Conservation (phyloP, 1,284 basidiomycete genomes). For the Apiotrichum gamsii region DNA sequence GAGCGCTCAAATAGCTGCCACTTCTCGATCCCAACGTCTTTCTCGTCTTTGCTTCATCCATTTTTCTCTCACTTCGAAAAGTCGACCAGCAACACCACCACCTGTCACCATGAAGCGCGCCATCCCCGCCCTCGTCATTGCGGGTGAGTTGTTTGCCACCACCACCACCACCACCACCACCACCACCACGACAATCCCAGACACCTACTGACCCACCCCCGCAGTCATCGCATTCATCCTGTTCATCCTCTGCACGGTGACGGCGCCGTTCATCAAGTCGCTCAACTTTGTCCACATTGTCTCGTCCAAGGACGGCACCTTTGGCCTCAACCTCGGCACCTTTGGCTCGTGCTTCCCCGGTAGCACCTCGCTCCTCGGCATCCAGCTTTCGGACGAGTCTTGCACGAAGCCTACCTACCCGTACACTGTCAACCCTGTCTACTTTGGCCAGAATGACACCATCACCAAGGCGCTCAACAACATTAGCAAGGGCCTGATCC, state of each 20-base stretch:
- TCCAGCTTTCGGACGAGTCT: slow-evolving; percentile 3
- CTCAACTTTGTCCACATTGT: slow-evolving; percentile 2
- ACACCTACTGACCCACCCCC: neutral
- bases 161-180: neutral
- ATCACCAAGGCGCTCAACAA: slow-evolving; percentile 5
- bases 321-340: slow-evolving; percentile 8
- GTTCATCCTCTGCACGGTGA: slow-evolving; percentile 10
- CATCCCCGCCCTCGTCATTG: slow-evolving; percentile 6
- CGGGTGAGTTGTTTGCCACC: slow-evolving; percentile 1
- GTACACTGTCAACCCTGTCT: slow-evolving; percentile 1
- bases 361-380: slow-evolving; percentile 4
- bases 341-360: slow-evolving; percentile 9
- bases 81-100: too few relatives aligned
- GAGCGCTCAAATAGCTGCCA: too few relatives aligned
- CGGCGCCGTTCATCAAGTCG: slow-evolving; percentile 6
- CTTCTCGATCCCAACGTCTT: too few relatives aligned
- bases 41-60: too few relatives aligned
- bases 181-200: neutral
- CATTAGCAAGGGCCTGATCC: slow-evolving; percentile 8
- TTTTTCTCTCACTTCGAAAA: too few relatives aligned
- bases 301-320: neutral
- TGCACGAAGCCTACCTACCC: slow-evolving; percentile 6
- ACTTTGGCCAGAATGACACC: slow-evolving; percentile 1
- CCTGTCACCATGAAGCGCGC: slow-evolving; percentile 7
- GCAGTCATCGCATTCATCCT: slow-evolving; percentile 6